Evolutionary conservation across 768 basidiomycete species (phyloP).

Genomic region (Trametes cubensis): DNA sequence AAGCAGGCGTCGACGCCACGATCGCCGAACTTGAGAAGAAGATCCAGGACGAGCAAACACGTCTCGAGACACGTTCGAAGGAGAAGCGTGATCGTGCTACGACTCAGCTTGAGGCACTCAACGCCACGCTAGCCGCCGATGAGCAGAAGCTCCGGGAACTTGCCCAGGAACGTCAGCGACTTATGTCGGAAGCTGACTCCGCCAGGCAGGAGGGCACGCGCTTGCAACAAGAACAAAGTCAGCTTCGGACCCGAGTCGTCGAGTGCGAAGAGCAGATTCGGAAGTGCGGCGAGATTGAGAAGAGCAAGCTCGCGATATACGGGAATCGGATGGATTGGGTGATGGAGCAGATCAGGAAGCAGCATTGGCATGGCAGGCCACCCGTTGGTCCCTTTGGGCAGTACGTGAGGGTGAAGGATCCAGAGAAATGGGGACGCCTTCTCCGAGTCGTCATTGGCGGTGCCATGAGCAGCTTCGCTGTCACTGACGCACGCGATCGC

Average conservation of each 20-base stretch:
- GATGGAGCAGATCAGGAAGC: constrained; percentile 51
- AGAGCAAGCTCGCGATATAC: constrained; percentile 62
- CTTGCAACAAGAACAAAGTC: constrained; percentile 34
- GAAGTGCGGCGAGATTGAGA: constrained; percentile 51
- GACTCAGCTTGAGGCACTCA: constrained; percentile 51
- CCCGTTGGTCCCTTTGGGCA: constrained; percentile 83
- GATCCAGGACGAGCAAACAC: constrained; percentile 56
- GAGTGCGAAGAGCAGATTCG: constrained; percentile 54
- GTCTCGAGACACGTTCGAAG: constrained; percentile 59
- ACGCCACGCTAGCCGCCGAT: constrained; percentile 37
- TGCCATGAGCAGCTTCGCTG: constrained; percentile 68
- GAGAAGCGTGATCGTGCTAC: constrained; percentile 63
- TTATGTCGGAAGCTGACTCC: background rate
- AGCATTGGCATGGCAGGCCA: constrained; percentile 62
- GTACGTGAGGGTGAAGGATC: constrained; percentile 74
- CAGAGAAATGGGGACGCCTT: constrained; percentile 61
- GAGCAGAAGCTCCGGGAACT: constrained; percentile 3
- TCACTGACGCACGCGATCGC: constrained; percentile 72
- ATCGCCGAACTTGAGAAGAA: constrained; percentile 45
- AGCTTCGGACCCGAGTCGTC: constrained; percentile 43
- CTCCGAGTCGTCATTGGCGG: constrained; percentile 62
- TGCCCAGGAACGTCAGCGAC: constrained; percentile 6
- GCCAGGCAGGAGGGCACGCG: constrained; percentile 3
- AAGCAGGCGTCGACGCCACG: constrained; percentile 37
- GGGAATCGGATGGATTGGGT: constrained; percentile 64